Evolutionary conservation across 2,329 filamentous ascomycete genomes (phyloP).

Genomic region (Rhynchosporium graminicola): DNA sequence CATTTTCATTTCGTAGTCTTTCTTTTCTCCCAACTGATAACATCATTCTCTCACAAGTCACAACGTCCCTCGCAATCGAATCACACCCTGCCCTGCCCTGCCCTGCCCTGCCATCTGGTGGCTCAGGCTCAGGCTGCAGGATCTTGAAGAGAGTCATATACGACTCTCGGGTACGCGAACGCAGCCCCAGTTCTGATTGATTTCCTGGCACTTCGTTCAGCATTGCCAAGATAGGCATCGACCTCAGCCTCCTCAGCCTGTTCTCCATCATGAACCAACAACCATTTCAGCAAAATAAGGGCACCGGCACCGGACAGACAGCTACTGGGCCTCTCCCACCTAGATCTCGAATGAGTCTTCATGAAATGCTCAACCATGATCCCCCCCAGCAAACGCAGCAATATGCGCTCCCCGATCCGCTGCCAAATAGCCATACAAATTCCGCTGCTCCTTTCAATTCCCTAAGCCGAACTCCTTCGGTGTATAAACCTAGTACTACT

Average conservation of each 20-base stretch:
- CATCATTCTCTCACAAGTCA: no score
- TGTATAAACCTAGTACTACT: no score
- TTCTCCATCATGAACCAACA: neutral
- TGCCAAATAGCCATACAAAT: neutral
- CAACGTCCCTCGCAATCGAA: no score
- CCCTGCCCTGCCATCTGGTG: no score
- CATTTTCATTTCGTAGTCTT: no score
- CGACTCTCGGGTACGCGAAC: neutral
- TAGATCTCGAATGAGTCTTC: neutral
- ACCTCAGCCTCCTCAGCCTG: neutral
- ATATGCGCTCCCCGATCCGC: neutral
- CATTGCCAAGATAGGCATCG: slow-evolving; percentile 2
- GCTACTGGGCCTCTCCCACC: neutral
- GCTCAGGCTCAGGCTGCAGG: neutral
- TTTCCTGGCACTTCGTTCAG: neutral
- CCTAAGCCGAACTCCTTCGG: no score
- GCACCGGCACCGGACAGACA: neutral
- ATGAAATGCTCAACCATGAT: slow-evolving; percentile 5
- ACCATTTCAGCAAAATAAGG: neutral
- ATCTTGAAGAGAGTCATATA: neutral
- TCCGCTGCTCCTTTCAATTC: neutral
- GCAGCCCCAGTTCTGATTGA: neutral
- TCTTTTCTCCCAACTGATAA: no score
- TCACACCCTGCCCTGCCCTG: no score
- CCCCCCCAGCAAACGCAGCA: neutral